These are phyloP conservation scores for Chimonanthus salicifolius DNA, from an alignment of 164 flowering plant genomes.

Conservation along the genomic window DNA sequence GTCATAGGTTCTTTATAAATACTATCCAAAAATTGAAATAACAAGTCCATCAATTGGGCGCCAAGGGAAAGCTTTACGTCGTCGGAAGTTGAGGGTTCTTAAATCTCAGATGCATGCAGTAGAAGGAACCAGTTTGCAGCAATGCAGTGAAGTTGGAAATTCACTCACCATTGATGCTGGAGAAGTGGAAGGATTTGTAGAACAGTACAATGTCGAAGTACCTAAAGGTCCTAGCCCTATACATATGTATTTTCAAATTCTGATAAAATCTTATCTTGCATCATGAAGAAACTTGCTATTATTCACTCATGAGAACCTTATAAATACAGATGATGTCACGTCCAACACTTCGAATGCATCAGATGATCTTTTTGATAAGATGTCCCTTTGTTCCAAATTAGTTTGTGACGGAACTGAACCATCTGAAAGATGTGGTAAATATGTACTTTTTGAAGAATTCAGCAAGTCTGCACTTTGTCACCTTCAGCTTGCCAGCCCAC, in stretches of 20 bases:
- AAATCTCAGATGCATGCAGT: conserved; percentile 19
- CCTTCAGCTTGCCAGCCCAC: conserved; percentile 46
- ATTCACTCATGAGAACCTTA: background rate
- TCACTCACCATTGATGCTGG: conserved; percentile 6
- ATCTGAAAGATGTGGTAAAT: conserved; percentile 20
- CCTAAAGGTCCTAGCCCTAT: conserved; percentile 9
- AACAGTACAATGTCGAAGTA: background rate
- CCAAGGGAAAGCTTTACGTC: conserved; percentile 87
- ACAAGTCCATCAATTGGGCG: conserved; percentile 71
- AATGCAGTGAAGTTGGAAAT: conserved; percentile 7
- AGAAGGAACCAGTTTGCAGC: conserved; percentile 4
- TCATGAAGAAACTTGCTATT: background rate
- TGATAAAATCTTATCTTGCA: background rate
- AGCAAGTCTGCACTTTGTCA: conserved; percentile 54
- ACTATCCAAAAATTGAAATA: conserved; percentile 47
- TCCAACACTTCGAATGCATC: background rate
- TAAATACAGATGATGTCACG: conserved; percentile 24
- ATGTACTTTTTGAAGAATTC: conserved; percentile 46
- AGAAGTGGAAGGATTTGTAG: conserved; percentile 2
- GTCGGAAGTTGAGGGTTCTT: conserved; percentile 47
- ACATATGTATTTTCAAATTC: background rate
- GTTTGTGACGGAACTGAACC: conserved; percentile 12
- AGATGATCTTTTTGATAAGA: conserved; percentile 7
- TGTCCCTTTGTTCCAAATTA: conserved; percentile 6
- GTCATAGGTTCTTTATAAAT: conserved; percentile 45